These are phyloP conservation scores for Physaria fendleri DNA, from an alignment of 345 rosid genomes.

Conservation along the genomic window DNA sequence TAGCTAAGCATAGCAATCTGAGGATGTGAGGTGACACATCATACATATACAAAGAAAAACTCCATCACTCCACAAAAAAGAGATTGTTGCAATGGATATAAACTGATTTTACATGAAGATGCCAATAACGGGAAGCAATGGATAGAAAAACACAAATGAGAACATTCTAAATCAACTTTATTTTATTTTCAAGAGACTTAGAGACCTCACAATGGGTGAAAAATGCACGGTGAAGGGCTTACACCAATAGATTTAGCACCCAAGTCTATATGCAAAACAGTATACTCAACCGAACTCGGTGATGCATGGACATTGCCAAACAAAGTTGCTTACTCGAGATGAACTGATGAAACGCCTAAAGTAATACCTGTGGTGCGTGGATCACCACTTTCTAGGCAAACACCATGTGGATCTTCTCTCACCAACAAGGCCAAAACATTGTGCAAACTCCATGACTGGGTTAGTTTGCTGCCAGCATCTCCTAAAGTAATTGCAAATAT, in stretches of 20 bases:
- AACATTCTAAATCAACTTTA: slow-evolving; percentile 6
- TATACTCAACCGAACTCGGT: slow-evolving; percentile 26
- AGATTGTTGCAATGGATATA: no score
- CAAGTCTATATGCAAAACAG: slow-evolving; percentile 31
- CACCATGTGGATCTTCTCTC: slow-evolving; percentile 85
- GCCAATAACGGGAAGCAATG: slow-evolving; percentile 1
- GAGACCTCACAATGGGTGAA: slow-evolving; percentile 28
- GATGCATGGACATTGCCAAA: slow-evolving; percentile 17
- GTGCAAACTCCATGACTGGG: slow-evolving; percentile 62
- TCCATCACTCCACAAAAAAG: no score
- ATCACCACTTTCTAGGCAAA: slow-evolving; percentile 70
- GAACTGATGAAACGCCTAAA: slow-evolving; percentile 50
- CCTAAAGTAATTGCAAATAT: slow-evolving; percentile 71
- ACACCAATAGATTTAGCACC: slow-evolving; percentile 30
- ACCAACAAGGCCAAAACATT: slow-evolving; percentile 81
- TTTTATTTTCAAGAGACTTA: slow-evolving; percentile 21
- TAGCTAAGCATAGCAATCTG: no score
- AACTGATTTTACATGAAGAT: no score
- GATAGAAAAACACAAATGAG: slow-evolving; percentile 2
- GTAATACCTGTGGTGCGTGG: slow-evolving; percentile 59
- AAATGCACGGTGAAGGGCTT: slow-evolving; percentile 15
- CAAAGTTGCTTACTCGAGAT: slow-evolving; percentile 38
- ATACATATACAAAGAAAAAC: no score
- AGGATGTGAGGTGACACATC: no score
- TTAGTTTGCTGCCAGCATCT: slow-evolving; percentile 46